Conservation (phyloP, 768 basidiomycete genomes). For the Lactarius quietus region DNA sequence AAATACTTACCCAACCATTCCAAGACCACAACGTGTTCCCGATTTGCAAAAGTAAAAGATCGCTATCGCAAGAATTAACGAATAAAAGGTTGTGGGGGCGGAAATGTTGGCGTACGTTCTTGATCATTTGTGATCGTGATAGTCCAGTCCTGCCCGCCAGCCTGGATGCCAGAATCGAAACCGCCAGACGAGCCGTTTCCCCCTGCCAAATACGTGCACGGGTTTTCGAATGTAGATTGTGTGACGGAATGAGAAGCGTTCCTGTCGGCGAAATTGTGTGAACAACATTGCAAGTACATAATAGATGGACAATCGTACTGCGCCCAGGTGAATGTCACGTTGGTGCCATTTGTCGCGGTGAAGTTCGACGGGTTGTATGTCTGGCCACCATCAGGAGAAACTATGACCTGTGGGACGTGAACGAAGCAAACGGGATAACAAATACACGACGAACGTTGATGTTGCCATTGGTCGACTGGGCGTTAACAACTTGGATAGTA, state of each 20-base stretch:
- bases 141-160: slow-evolving; percentile 39
- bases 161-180: slow-evolving; percentile 52
- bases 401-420: slow-evolving; percentile 39
- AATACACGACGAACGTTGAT: slow-evolving; percentile 22
- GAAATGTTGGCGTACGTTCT: slow-evolving; percentile 37
- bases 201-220: slow-evolving; percentile 41
- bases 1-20: slow-evolving; percentile 43
- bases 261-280: slow-evolving; percentile 8
- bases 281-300: background rate
- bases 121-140: slow-evolving; percentile 47
- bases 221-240: slow-evolving; percentile 30
- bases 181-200: slow-evolving; percentile 34
- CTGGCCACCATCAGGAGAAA: slow-evolving; percentile 38
- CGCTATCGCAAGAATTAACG: slow-evolving; percentile 33
- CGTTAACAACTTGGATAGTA: too few species aligned
- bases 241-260: slow-evolving; percentile 33
- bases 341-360: slow-evolving; percentile 48
- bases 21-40: slow-evolving; percentile 44
- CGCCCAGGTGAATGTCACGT: slow-evolving; percentile 53
- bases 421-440: background rate
- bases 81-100: too few species aligned
- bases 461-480: background rate
- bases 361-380: slow-evolving; percentile 46
- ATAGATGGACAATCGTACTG: slow-evolving; percentile 29
- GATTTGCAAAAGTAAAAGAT: slow-evolving; percentile 58